Conservation (phyloP, 768 basidiomycete species). For the Leccinum sublutescens region DNA sequence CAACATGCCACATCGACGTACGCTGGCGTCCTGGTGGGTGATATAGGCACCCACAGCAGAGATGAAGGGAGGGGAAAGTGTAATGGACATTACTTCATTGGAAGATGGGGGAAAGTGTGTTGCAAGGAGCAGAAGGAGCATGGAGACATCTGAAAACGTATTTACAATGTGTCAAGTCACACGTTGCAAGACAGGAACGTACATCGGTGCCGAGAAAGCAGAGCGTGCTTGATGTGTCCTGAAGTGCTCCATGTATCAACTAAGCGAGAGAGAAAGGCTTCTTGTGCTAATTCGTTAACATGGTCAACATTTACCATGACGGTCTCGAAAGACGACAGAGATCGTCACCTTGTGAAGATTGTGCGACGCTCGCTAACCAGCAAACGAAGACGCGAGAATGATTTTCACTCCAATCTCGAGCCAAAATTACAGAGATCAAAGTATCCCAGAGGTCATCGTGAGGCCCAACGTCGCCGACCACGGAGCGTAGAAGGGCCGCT, state of each 20-base stretch:
- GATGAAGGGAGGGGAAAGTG: conserved; percentile 62
- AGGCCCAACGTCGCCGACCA: conserved; percentile 53
- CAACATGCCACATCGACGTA: conserved; percentile 91
- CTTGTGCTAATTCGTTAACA: conserved; percentile 36
- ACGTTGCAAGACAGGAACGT: conserved; percentile 30
- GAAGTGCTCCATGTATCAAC: conserved; percentile 71
- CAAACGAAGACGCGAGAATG: conserved; percentile 64
- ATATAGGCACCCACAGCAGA: conserved; percentile 72
- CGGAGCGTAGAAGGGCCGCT: conserved; percentile 45
- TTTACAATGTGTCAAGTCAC: background rate
- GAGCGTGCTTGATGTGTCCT: conserved; percentile 78
- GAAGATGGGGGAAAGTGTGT: conserved; percentile 60
- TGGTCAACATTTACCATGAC: conserved; percentile 1
- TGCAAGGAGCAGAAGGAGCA: conserved; percentile 62
- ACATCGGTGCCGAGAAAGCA: conserved; percentile 76
- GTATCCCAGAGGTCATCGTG: conserved; percentile 53
- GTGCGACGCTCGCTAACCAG: conserved; percentile 57
- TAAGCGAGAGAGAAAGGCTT: conserved; percentile 45
- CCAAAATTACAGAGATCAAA: conserved; percentile 44
- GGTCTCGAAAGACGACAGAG: conserved; percentile 14
- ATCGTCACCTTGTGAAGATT: conserved; percentile 31
- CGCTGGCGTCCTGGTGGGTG: conserved; percentile 66
- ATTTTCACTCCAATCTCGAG: conserved; percentile 57
- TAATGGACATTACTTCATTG: conserved; percentile 42
- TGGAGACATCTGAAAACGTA: conserved; percentile 60